Evolutionary conservation across 2,329 filamentous ascomycete species (phyloP).

Genomic region (Aspergillus sp.): DNA sequence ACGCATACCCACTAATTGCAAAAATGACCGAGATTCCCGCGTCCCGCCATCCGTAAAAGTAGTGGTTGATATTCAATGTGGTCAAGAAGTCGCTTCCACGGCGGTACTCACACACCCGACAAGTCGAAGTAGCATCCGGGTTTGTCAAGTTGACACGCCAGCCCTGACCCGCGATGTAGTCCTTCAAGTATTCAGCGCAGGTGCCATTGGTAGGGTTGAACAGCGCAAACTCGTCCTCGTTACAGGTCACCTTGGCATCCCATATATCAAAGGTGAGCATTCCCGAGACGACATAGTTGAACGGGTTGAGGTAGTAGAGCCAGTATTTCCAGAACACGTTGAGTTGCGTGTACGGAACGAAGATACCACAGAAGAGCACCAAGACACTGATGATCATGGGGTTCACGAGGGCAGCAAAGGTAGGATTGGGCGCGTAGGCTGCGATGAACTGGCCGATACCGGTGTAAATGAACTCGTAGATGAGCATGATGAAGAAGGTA

Average conservation of each 20-base stretch:
- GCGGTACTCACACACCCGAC: constrained; percentile 63
- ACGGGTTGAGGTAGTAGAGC: constrained; percentile 62
- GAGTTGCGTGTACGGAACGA: constrained; percentile 64
- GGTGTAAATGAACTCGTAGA: constrained; percentile 72
- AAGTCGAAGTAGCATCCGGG: constrained; percentile 57
- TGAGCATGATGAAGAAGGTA: constrained; percentile 70
- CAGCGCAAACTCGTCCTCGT: constrained; percentile 50
- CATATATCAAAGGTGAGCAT: constrained; percentile 57
- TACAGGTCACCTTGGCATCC: constrained; percentile 51
- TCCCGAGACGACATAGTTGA: constrained; percentile 62
- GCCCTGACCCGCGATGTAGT: constrained; percentile 53
- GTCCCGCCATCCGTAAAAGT: constrained; percentile 68
- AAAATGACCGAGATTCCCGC: constrained; percentile 62
- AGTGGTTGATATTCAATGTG: constrained; percentile 60
- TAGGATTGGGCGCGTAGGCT: constrained; percentile 67
- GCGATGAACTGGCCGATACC: constrained; percentile 78
- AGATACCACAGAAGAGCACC: constrained; percentile 69
- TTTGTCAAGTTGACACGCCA: constrained; percentile 58
- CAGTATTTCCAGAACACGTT: constrained; percentile 71
- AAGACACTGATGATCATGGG: constrained; percentile 75
- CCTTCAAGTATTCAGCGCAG: constrained; percentile 59
- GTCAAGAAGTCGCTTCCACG: constrained; percentile 61
- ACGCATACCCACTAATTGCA: constrained; percentile 55
- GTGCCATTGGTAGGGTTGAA: constrained; percentile 48
- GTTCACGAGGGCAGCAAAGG: constrained; percentile 72